Evolutionary conservation across 305 asterid species (phyloP).

Genomic region (Fraxinus sp.): DNA sequence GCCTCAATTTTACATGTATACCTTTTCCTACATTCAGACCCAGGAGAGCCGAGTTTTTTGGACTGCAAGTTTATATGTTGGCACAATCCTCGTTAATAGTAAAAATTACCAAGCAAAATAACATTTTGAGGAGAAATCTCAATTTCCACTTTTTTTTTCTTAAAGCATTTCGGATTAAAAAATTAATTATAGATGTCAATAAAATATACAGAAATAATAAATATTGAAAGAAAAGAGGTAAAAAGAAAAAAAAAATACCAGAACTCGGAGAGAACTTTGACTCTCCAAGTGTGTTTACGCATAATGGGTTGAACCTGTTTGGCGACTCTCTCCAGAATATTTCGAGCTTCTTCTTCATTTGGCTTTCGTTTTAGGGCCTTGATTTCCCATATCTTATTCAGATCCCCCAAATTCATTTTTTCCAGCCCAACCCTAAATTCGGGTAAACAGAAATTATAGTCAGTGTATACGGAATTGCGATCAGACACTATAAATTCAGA

Average conservation of each 20-base stretch:
- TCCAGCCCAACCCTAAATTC: conserved; percentile 32
- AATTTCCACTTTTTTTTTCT: background rate
- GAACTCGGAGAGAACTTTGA: conserved; percentile 83
- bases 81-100: background rate
- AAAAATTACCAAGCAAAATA: background rate
- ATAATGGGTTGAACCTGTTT: conserved; percentile 93
- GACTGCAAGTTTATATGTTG: conserved; percentile 45
- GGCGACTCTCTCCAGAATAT: conserved; percentile 66
- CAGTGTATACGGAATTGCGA: background rate
- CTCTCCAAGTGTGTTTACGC: conserved; percentile 90
- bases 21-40: conserved; percentile 88
- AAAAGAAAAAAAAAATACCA: conserved; percentile 43
- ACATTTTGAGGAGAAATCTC: background rate
- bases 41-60: conserved; percentile 51
- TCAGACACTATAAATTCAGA: background rate
- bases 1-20: conserved; percentile 75
- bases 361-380: conserved; percentile 75
- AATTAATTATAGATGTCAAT: background rate
- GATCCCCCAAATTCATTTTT: conserved; percentile 65
- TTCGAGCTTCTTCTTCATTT: conserved; percentile 62
- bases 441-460: background rate
- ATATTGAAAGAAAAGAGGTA: background rate
- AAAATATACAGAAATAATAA: background rate
- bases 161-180: background rate
- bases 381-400: conserved; percentile 80